Evolutionary conservation across 2,329 filamentous ascomycete genomes (phyloP).

Genomic region (Hortaea werneckii): DNA sequence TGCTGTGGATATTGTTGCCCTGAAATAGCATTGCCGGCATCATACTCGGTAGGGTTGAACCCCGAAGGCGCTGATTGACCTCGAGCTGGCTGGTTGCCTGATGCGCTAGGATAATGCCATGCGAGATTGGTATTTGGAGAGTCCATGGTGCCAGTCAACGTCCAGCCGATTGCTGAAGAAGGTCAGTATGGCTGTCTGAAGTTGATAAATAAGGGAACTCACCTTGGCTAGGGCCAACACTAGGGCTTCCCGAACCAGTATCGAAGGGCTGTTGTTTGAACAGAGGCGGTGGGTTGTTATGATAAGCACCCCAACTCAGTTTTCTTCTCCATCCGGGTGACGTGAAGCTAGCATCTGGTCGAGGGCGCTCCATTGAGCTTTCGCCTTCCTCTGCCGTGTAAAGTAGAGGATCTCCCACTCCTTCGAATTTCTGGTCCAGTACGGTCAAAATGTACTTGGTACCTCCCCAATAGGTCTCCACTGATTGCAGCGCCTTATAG

Average conservation of each 20-base stretch:
- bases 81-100: neutral
- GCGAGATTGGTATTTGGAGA: conserved; percentile 76
- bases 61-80: neutral
- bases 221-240: conserved; percentile 43
- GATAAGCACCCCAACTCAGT: conserved; percentile 34
- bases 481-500: conserved; percentile 69
- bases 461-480: conserved; percentile 80
- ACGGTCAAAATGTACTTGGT: conserved; percentile 80
- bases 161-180: conserved; percentile 63
- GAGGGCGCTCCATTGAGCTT: conserved; percentile 49
- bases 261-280: conserved; percentile 8
- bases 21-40: neutral
- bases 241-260: conserved; percentile 34
- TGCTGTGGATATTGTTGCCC: neutral
- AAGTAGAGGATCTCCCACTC: conserved; percentile 64
- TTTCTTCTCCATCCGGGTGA: conserved; percentile 43
- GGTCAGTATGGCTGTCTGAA: neutral
- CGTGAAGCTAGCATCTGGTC: conserved; percentile 38
- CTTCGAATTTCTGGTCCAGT: conserved; percentile 77
- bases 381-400: conserved; percentile 68
- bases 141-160: conserved; percentile 77
- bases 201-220: conserved; percentile 4
- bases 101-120: conserved; percentile 59
- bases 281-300: conserved; percentile 12
- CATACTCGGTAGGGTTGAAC: neutral